A percentile compares a stretch with the other conserved stretches of the same genome.
phyloP scores from a whole-genome alignment of 176 grass and related monocot species.

The Carex littledalei region DNA sequence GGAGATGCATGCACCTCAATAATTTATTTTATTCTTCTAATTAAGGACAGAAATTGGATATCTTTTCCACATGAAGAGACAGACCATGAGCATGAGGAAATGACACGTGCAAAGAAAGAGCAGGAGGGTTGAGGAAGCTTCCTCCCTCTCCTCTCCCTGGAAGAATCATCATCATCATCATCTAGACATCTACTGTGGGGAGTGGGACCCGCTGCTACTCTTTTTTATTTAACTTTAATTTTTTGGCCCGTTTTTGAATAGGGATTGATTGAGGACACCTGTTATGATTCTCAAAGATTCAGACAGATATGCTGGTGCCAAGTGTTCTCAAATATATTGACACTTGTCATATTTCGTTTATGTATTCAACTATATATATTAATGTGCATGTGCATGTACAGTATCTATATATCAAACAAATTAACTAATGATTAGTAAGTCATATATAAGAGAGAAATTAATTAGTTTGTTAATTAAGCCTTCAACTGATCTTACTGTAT shows the following conservation, averaged over 20 bases:
- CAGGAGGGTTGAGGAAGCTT: not conserved
- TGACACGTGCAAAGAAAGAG: slow-evolving; percentile 12
- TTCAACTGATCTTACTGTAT: too few relatives aligned
- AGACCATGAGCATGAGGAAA: not conserved
- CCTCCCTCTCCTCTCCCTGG: not conserved
- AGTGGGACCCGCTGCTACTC: not conserved
- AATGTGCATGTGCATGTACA: not conserved
- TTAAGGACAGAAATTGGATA: slow-evolving; percentile 3
- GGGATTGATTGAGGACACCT: slow-evolving; percentile 5
- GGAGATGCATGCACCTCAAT: not conserved
- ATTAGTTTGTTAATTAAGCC: too few relatives aligned
- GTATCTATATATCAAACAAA: not conserved
- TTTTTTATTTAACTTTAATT: not conserved
- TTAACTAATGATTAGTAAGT: not conserved
- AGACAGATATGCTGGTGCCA: not conserved
- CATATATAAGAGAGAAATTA: not conserved
- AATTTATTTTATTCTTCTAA: not conserved
- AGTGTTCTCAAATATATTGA: not conserved
- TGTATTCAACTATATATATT: not conserved
- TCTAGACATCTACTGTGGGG: not conserved
- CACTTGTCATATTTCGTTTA: not conserved
- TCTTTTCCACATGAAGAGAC: not conserved
- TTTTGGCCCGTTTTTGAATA: not conserved
- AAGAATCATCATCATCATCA: not conserved
- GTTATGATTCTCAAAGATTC: not conserved